A percentile compares a stretch with the other conserved stretches of the same genome.
Conservation (phyloP, 345 rosid genomes). For the Heritiera littoralis region DNA sequence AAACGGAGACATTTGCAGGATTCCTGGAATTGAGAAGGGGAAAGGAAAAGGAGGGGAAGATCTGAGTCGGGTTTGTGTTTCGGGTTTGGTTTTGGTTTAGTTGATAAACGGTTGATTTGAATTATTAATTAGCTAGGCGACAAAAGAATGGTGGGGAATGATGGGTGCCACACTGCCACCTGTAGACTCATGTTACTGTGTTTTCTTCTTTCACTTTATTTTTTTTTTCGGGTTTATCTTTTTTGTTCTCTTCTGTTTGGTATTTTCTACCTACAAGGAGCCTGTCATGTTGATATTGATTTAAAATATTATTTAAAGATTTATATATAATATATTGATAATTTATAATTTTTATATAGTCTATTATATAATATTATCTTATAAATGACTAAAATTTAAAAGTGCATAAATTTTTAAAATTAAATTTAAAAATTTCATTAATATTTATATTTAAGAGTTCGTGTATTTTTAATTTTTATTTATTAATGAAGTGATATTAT, state of each 20-base stretch:
- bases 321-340: no score
- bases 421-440: no score
- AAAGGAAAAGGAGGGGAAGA: neutral
- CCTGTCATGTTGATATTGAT: neutral
- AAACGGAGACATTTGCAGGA: conserved; percentile 61
- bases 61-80: neutral
- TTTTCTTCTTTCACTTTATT: neutral
- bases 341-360: no score
- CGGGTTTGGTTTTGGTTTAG: neutral
- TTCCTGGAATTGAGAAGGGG: conserved; percentile 2
- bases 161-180: conserved; percentile 21
- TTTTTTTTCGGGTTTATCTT: neutral
- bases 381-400: no score
- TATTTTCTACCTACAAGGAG: no score
- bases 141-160: conserved; percentile 10
- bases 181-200: neutral
- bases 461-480: no score
- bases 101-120: conserved; percentile 9
- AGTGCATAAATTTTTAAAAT: no score
- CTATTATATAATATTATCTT: no score
- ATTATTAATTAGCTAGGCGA: conserved; percentile 23
- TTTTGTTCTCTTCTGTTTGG: neutral
- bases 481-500: no score
- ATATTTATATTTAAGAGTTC: no score
- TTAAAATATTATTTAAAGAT: neutral